Percentiles rank a stretch among this genome's conserved stretches.
Evolutionary conservation across 768 basidiomycete species (phyloP).

Genomic region (Pleurotus salmoneostramineus): DNA sequence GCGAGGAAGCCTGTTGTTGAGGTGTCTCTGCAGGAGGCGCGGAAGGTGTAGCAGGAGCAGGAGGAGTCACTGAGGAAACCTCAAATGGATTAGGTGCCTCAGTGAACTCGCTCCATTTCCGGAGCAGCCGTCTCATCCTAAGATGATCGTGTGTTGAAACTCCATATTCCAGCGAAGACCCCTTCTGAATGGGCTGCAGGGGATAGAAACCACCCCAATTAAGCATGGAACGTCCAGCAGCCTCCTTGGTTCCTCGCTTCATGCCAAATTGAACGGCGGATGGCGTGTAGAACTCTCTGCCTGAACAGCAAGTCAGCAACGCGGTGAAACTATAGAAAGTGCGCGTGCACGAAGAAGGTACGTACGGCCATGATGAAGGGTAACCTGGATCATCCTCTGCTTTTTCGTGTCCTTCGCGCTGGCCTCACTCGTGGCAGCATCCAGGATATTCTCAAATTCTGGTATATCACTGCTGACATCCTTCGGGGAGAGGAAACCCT

Average conservation of each 20-base stretch:
- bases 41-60: background rate
- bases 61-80: background rate
- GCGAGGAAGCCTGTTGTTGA: background rate
- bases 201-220: constrained; percentile 12
- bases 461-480: background rate
- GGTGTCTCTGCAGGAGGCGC: background rate
- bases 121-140: constrained; percentile 5
- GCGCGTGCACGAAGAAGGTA: background rate
- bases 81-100: constrained; percentile 6
- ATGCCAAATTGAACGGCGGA: background rate
- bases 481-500: background rate
- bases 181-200: constrained; percentile 1
- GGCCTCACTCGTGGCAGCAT: constrained; percentile 21
- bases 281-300: background rate
- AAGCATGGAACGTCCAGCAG: constrained; percentile 9
- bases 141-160: background rate
- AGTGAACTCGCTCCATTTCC: constrained; percentile 10
- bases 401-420: constrained; percentile 2
- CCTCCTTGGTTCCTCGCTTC: background rate
- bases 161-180: background rate
- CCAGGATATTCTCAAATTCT: background rate
- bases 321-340: background rate
- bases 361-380: constrained; percentile 9
- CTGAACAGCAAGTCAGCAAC: background rate
- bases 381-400: constrained; percentile 5